Percentiles rank a stretch among this genome's conserved stretches.
Evolutionary conservation across 1,139 yeast genomes (phyloP).

Genomic region (Pichia cactophila): DNA sequence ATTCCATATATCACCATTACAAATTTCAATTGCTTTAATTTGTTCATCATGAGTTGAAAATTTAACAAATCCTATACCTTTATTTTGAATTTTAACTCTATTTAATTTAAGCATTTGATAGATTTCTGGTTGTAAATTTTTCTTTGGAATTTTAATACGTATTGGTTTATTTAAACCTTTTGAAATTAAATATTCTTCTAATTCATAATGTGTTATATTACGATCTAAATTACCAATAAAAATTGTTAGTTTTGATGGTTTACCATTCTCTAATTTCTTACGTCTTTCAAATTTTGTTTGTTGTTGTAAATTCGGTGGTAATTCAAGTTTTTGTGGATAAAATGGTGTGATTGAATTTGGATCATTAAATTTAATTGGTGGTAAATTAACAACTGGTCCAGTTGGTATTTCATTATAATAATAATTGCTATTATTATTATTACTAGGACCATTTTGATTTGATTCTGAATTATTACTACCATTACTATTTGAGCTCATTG

Average conservation of each 20-base stretch:
- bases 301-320: not conserved
- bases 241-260: conserved; percentile 46
- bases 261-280: conserved; percentile 39
- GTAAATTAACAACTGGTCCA: not conserved
- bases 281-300: conserved; percentile 17
- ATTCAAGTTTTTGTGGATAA: conserved; percentile 8
- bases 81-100: conserved; percentile 39
- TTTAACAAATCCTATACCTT: conserved; percentile 59
- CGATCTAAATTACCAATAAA: conserved; percentile 54
- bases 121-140: conserved; percentile 36
- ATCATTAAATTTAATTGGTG: conserved; percentile 1
- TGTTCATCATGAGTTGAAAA: conserved; percentile 43
- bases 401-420: conserved; percentile 6
- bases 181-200: conserved; percentile 34
- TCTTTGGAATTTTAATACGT: conserved; percentile 53
- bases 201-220: conserved; percentile 37
- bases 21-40: conserved; percentile 41
- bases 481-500: not conserved
- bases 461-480: not conserved
- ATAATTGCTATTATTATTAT: not conserved
- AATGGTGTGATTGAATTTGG: conserved; percentile 9
- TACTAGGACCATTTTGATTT: too few species aligned
- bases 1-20: conserved; percentile 43
- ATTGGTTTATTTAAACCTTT: conserved; percentile 38
- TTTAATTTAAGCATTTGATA: conserved; percentile 36